Percentiles rank a stretch among this genome's conserved stretches.
Conservation (phyloP, 2,329 filamentous ascomycete genomes). For the Phaeoacremonium minimum region DNA sequence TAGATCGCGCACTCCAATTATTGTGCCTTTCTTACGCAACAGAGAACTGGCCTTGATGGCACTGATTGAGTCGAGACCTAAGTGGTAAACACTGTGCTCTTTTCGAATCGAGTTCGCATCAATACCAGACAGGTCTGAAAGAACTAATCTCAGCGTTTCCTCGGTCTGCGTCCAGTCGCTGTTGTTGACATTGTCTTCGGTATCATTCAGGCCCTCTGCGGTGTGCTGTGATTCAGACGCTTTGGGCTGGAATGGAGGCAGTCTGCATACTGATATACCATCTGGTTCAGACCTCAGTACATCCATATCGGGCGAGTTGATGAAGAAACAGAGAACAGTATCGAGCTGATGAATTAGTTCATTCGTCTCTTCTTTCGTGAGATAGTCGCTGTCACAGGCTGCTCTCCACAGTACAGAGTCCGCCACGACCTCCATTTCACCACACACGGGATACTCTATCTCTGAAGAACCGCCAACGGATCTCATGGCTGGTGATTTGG, state of each 20-base stretch:
- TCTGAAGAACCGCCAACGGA: slow-evolving; percentile 62
- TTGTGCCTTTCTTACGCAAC: slow-evolving; percentile 59
- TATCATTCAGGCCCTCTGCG: not conserved
- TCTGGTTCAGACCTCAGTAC: slow-evolving; percentile 49
- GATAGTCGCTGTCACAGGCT: slow-evolving; percentile 59
- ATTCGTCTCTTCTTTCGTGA: slow-evolving; percentile 39
- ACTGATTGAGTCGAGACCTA: slow-evolving; percentile 88
- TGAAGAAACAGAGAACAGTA: slow-evolving; percentile 49
- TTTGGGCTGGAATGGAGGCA: slow-evolving; percentile 37
- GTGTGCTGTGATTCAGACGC: not conserved
- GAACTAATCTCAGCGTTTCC: slow-evolving; percentile 35
- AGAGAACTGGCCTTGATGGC: slow-evolving; percentile 78
- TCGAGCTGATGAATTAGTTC: slow-evolving; percentile 58
- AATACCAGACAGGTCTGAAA: slow-evolving; percentile 57
- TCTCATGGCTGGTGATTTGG: slow-evolving; percentile 41
- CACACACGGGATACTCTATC: slow-evolving; percentile 77
- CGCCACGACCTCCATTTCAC: slow-evolving; percentile 67
- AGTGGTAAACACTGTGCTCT: slow-evolving; percentile 68
- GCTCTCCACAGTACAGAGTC: slow-evolving; percentile 63
- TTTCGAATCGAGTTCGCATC: slow-evolving; percentile 52
- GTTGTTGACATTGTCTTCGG: slow-evolving; percentile 3
- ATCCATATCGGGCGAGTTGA: slow-evolving; percentile 40
- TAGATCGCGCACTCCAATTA: slow-evolving; percentile 66
- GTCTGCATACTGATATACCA: slow-evolving; percentile 60
- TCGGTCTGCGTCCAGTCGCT: slow-evolving; percentile 29